These are phyloP conservation scores for Butyriboletus loyo DNA, from an alignment of 768 basidiomycete genomes.

Conservation along the genomic window DNA sequence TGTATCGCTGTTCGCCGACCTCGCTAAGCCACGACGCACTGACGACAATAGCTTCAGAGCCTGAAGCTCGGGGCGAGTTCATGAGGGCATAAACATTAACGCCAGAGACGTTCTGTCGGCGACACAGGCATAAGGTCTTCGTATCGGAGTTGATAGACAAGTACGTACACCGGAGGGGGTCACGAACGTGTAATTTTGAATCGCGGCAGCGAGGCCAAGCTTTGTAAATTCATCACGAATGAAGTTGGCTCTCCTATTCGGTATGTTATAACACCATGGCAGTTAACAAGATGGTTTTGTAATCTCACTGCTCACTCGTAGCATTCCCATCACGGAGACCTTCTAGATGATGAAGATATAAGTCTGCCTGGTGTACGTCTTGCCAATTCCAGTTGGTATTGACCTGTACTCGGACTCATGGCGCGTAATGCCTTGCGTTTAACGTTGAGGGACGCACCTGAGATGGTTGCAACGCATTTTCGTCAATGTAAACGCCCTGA, in stretches of 20 bases:
- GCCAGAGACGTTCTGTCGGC: constrained; percentile 52
- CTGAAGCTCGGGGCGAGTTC: constrained; percentile 85
- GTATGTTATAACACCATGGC: not conserved
- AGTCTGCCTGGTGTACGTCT: constrained; percentile 84
- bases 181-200: constrained; percentile 63
- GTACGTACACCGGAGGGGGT: constrained; percentile 47
- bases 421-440: not conserved
- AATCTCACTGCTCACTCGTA: constrained; percentile 67
- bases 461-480: constrained; percentile 92
- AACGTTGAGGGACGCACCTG: constrained; percentile 52
- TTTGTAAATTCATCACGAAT: constrained; percentile 65
- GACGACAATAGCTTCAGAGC: constrained; percentile 88
- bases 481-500: constrained; percentile 79
- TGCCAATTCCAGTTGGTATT: constrained; percentile 90
- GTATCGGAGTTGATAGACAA: not conserved
- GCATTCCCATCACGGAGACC: constrained; percentile 57
- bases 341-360: constrained; percentile 72
- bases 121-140: not conserved
- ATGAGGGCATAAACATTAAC: constrained; percentile 82
- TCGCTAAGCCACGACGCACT: constrained; percentile 87
- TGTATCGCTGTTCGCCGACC: constrained; percentile 54
- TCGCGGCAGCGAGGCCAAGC: constrained; percentile 68
- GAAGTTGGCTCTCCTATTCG: constrained; percentile 59
- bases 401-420: constrained; percentile 52
- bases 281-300: not conserved